Evolutionary conservation across 148 eudicot genomes (phyloP).

Genomic region (Euryodendron excelsum): DNA sequence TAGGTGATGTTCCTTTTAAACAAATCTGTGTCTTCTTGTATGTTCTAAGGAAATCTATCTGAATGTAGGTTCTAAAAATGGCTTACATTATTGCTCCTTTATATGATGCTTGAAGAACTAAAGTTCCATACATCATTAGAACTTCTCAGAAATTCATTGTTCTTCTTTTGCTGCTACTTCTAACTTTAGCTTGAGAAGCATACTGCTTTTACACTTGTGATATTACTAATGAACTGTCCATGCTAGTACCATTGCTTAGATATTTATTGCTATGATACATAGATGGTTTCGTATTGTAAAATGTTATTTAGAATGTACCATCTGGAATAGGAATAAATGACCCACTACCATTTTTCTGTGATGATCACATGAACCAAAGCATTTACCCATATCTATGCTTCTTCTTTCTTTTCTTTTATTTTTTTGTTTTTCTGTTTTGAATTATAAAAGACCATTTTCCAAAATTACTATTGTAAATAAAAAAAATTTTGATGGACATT

Average conservation of each 20-base stretch:
- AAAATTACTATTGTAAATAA: no score
- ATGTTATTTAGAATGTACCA: no score
- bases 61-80: neutral
- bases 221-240: neutral
- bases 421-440: no score
- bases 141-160: neutral
- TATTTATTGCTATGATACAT: neutral
- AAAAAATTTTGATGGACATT: no score
- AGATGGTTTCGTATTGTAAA: neutral
- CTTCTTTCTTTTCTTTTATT: no score
- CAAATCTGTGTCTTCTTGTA: neutral
- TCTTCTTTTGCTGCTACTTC: neutral
- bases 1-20: conserved; percentile 24
- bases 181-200: neutral
- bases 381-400: no score
- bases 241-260: neutral
- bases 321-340: no score
- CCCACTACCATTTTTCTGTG: no score
- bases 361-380: no score
- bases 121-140: neutral
- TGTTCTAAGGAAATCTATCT: neutral
- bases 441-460: no score
- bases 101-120: neutral
- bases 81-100: conserved; percentile 3
- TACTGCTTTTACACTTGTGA: neutral